Evolutionary conservation across 1,139 yeast genomes (phyloP).

Genomic region (Zygosaccharomyces sapae): DNA sequence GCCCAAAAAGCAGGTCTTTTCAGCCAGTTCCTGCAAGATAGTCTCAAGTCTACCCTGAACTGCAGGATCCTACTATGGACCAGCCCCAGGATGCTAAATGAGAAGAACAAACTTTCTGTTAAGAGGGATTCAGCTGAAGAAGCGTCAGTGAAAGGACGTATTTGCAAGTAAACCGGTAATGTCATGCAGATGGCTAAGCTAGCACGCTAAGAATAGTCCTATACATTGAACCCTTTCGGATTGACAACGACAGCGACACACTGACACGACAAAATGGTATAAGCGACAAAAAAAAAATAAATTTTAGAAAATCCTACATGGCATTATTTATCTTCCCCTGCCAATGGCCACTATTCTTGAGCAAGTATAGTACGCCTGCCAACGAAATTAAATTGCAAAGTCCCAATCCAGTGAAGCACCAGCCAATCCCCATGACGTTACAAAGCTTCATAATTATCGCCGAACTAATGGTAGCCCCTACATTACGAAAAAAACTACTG

Average conservation of each 20-base stretch:
- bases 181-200: too few relatives aligned
- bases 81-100: too few relatives aligned
- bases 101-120: too few relatives aligned
- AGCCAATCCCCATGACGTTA: constrained; percentile 49
- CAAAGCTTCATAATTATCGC: constrained; percentile 44
- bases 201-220: too few relatives aligned
- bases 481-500: constrained; percentile 52
- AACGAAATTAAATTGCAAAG: constrained; percentile 39
- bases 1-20: too few relatives aligned
- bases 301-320: background rate
- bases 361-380: constrained; percentile 22
- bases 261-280: background rate
- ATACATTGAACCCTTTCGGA: too few relatives aligned
- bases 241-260: background rate
- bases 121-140: too few relatives aligned
- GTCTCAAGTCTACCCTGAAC: too few relatives aligned
- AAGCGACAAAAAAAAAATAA: background rate
- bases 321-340: constrained; percentile 5
- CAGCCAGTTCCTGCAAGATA: too few relatives aligned
- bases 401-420: constrained; percentile 58
- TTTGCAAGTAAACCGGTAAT: too few relatives aligned
- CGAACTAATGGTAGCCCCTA: constrained; percentile 55
- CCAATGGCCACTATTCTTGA: constrained; percentile 13
- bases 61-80: too few relatives aligned
- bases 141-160: too few relatives aligned